Evolutionary conservation across 768 basidiomycete species (phyloP), one percentile per base, ranked within the genome.

Genomic region (Psilocybe subaeruginosa): DNA sequence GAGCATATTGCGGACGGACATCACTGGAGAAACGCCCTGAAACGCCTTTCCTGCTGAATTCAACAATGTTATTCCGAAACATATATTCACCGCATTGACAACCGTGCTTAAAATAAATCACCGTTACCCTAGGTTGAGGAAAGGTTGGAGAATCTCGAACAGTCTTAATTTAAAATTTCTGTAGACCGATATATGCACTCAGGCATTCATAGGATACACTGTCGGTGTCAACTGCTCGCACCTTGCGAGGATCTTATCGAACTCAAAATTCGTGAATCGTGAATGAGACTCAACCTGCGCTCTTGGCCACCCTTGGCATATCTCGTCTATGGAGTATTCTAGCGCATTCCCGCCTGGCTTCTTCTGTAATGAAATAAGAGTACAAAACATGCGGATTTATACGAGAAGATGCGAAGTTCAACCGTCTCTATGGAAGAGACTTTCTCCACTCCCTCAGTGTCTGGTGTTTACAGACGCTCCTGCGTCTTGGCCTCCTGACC

Each of bases 361-460:
- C 8, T 16, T 29, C 30, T 46, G 37, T 16, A 5, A 17, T 45
- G 30, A 16, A 56, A 47, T 56, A 30, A 8, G 29, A 12, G 17
- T 27, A 27, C n/a, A 27, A 16, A 50, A 17, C 48, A n/a, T 41
- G 49, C 41, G 41, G 45, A 23, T 45, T 30, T 31, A n/a, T 29
- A 35, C 45, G 12, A 30, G 27, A 43, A 53, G 17, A 12, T 52
- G 62, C 62, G 62, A 63, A 59, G 62, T 63, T 59, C 53, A 63
- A 59, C 62, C 62, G 62, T 39, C 33, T 43, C 29, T 16, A 45
- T 54, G 52, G n/a, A 43, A 31, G 29, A 29, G 29, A 4, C 3
- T 11, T 41, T 23, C 27, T 56, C 27, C n/a, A 29, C 52, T 47
- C n/a, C 1, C 30, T 16, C 12, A 48, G 33, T 47, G 9, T 37